A percentile compares a stretch with the other conserved stretches of the same genome.
Evolutionary conservation across 202 grass and related monocot species (phyloP).

Genomic region (Hordeum pubiflorum): DNA sequence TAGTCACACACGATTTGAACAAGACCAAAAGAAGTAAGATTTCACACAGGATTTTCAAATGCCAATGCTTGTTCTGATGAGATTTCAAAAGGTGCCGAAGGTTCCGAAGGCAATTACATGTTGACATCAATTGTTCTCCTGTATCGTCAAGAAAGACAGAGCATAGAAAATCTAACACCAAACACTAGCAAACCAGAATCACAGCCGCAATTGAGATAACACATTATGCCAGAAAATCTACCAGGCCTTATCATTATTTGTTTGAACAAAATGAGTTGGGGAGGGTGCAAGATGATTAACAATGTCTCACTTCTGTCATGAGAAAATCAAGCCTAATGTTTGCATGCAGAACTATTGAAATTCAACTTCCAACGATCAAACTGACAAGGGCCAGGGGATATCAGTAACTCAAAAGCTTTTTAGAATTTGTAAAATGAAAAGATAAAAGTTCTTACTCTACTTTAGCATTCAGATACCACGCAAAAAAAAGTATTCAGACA

Average conservation of each 20-base stretch:
- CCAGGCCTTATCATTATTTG: background rate
- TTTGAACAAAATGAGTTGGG: background rate
- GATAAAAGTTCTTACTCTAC: background rate
- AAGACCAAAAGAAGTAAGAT: background rate
- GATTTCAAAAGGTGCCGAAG: background rate
- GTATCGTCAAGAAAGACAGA: background rate
- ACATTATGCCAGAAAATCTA: background rate
- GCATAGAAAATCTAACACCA: background rate
- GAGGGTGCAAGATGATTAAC: background rate
- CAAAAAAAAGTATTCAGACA: background rate
- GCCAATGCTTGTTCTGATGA: background rate
- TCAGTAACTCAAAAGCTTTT: background rate
- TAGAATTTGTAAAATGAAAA: background rate
- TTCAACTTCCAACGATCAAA: background rate
- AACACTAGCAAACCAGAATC: background rate
- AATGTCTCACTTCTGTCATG: background rate
- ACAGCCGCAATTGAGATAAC: background rate
- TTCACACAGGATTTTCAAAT: background rate
- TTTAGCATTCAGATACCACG: background rate
- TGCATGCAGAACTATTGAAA: background rate
- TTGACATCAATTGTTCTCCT: background rate
- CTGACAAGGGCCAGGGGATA: background rate
- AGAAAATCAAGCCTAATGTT: background rate
- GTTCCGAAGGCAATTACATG: background rate
- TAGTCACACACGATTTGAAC: background rate